Evolutionary conservation across 192 early-diverging fungal genomes (phyloP).

Genomic region (Coemansia sp.): DNA sequence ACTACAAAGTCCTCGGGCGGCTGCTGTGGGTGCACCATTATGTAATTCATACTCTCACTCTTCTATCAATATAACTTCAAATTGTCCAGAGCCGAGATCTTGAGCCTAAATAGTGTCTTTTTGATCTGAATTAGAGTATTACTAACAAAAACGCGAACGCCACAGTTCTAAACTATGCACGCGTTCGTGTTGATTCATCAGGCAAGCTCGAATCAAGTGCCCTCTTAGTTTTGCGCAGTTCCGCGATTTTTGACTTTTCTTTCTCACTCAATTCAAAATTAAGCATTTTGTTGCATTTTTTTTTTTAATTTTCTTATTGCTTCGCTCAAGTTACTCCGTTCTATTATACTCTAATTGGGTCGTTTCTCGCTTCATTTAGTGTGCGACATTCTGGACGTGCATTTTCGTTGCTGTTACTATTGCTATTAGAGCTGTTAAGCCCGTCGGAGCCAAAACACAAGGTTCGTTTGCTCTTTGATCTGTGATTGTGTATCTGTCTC

Average conservation of each 20-base stretch:
- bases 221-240: neutral
- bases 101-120: too few relatives aligned
- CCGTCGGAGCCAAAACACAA: neutral
- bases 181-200: too few relatives aligned
- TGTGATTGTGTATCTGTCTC: neutral
- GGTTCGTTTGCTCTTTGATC: neutral
- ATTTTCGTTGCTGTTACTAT: neutral
- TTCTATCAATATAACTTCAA: neutral
- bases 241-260: neutral
- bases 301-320: neutral
- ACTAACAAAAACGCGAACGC: neutral
- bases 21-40: constrained; percentile 11
- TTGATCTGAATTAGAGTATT: too few relatives aligned
- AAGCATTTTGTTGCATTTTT: neutral
- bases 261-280: neutral
- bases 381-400: neutral
- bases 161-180: too few relatives aligned
- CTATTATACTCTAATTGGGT: neutral
- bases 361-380: neutral
- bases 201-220: too few relatives aligned
- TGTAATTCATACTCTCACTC: constrained; percentile 22
- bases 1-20: constrained; percentile 10
- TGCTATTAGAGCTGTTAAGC: neutral
- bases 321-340: neutral
- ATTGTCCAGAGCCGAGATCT: neutral